Base-by-base conservation (phyloP, 768 basidiomycete genomes). In the Panellus pusillus region DNA sequence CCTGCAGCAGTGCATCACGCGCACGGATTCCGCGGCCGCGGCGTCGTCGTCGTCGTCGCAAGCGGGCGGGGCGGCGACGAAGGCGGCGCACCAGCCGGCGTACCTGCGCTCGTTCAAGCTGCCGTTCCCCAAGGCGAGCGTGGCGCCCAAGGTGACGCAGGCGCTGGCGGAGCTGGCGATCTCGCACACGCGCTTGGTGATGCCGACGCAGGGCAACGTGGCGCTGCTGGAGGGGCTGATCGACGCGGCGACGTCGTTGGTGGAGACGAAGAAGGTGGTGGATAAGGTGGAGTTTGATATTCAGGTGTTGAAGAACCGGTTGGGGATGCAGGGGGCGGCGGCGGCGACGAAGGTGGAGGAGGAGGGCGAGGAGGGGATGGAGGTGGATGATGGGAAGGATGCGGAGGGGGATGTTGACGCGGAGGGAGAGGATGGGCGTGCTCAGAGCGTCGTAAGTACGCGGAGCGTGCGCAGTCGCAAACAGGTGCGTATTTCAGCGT, bases 271-370 rank as follows among this genome's bases (percentile, higher is more conserved):
- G 77, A 87, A 90, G 61, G 74, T 84, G 12, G 81, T 91, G 37
- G 96, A 98, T 67, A 83, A 87, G 66, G 80, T 87, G 4, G 93
- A 96, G 17, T 87, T 89, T 64, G 96, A 98, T 61, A 85, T 93
- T 31, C 72, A 84, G 53, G 80, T 91, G 2, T 63, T 88, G 57
- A 86, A 81, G 64, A 79, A 78, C 48, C 82, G 86, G 36, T 64
- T 87, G 12, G 82, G 79, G 19, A 71, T 81, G 64, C 61, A 68
- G 31, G 65, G 67, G 45, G 71, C 72, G 48, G 66, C 61, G 47
- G 68, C 69, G 15, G 70, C 68, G 43, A 68, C 62, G 28, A 68
- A 74, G 63, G 65, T 69, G 58, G 57, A 70, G 66, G 57, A 70
- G 66, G 67, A 65, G n/a, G 61, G 63, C 27, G 39, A 20, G 4